Evolutionary conservation across 2,329 filamentous ascomycete genomes (phyloP).

Genomic region (Fusarium sp.): DNA sequence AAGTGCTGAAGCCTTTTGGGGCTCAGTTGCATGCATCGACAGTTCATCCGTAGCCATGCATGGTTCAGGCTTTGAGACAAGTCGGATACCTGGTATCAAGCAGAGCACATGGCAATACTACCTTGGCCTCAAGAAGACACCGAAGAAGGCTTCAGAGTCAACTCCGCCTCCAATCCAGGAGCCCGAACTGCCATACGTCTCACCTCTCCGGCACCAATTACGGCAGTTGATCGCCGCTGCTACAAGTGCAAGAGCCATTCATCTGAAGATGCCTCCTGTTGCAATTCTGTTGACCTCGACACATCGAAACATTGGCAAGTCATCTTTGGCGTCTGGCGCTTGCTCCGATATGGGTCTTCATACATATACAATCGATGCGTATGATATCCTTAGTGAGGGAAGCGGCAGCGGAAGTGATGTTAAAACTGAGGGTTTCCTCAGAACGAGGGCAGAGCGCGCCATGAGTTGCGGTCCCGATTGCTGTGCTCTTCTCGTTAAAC

Average conservation of each 20-base stretch:
- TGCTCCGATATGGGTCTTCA: slow-evolving; percentile 93
- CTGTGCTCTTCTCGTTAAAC: slow-evolving; percentile 86
- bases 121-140: slow-evolving; percentile 78
- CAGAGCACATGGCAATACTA: slow-evolving; percentile 91
- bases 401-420: slow-evolving; percentile 85
- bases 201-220: slow-evolving; percentile 76
- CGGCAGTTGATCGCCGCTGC: slow-evolving; percentile 89
- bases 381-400: slow-evolving; percentile 94
- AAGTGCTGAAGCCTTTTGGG: slow-evolving; percentile 80
- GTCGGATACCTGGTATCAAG: slow-evolving; percentile 80
- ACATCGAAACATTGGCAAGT: slow-evolving; percentile 92
- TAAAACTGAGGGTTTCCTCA: slow-evolving; percentile 91
- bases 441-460: slow-evolving; percentile 87
- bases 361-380: slow-evolving; percentile 88
- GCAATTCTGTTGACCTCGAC: slow-evolving; percentile 91
- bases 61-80: slow-evolving; percentile 88
- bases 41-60: slow-evolving; percentile 89
- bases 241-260: slow-evolving; percentile 87
- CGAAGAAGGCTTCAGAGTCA: slow-evolving; percentile 59
- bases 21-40: slow-evolving; percentile 87
- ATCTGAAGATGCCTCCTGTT: slow-evolving; percentile 87
- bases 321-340: slow-evolving; percentile 79
- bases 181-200: slow-evolving; percentile 63
- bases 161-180: slow-evolving; percentile 59
- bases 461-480: slow-evolving; percentile 87